A percentile compares a stretch with the other conserved stretches of the same genome.
Conservation (phyloP, 768 basidiomycete species). For the Suillus placidus region DNA sequence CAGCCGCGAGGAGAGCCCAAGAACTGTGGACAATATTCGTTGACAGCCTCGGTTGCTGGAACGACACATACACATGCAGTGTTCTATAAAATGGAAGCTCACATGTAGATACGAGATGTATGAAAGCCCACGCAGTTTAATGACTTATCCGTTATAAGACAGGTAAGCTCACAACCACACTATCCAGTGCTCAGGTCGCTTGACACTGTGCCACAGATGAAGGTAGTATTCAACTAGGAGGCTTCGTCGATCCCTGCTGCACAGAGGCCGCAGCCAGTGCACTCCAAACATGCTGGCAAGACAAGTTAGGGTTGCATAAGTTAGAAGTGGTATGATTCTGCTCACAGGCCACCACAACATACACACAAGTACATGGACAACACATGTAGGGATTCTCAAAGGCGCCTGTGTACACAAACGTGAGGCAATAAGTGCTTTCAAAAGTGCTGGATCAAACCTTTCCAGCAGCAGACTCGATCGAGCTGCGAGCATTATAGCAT, state of each 20-base stretch:
- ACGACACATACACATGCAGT: not conserved
- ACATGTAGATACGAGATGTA: not conserved
- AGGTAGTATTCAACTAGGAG: not conserved
- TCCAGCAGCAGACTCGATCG: slow-evolving; percentile 61
- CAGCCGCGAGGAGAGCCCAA: not conserved
- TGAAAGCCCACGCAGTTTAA: not conserved
- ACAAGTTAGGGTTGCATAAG: not conserved
- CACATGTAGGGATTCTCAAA: slow-evolving; percentile 61
- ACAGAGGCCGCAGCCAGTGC: slow-evolving; percentile 68
- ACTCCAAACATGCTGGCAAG: slow-evolving; percentile 59
- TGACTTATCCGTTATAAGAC: not conserved
- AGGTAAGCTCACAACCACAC: not conserved
- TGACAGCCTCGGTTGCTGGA: not conserved
- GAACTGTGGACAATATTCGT: not conserved
- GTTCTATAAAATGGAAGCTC: not conserved
- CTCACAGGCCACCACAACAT: slow-evolving; percentile 68
- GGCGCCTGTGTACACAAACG: slow-evolving; percentile 37
- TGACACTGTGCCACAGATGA: not conserved
- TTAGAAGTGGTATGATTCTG: not conserved
- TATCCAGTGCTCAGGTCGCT: not conserved
- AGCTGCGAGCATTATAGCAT: slow-evolving; percentile 46
- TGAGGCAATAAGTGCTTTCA: not conserved
- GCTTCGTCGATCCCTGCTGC: slow-evolving; percentile 50
- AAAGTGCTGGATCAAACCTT: slow-evolving; percentile 37
- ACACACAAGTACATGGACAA: slow-evolving; percentile 74